Evolutionary conservation across 73 alveolate species (phyloP).

Genomic region (Chromera velia): DNA sequence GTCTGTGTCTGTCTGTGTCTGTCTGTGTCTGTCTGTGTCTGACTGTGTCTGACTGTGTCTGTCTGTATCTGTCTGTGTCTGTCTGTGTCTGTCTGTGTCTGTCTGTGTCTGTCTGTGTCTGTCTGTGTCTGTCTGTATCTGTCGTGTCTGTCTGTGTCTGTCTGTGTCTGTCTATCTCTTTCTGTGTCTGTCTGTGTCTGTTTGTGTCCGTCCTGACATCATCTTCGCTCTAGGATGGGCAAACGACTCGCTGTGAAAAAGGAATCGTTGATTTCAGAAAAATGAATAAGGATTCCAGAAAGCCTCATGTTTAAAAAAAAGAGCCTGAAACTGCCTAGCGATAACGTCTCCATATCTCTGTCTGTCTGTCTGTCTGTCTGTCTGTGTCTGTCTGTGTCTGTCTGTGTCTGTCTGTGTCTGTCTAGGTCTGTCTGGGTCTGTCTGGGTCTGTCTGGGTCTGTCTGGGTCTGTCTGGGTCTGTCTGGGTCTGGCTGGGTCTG

Average conservation of each 20-base stretch:
- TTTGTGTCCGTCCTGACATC: constrained; percentile 3
- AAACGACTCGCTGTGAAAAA: too few species aligned
- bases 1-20: constrained; percentile 14
- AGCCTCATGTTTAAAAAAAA: too few species aligned
- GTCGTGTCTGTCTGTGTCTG: constrained; percentile 6
- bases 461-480: too few species aligned
- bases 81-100: constrained; percentile 9
- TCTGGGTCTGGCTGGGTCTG: too few species aligned
- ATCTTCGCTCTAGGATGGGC: neutral
- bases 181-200: constrained; percentile 12
- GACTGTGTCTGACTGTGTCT: constrained; percentile 2
- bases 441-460: too few species aligned
- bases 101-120: constrained; percentile 10
- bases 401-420: constrained; percentile 9
- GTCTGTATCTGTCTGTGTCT: constrained; percentile 8
- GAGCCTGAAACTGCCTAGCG: too few species aligned
- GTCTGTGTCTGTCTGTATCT: constrained; percentile 5
- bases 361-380: constrained; percentile 6
- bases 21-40: constrained; percentile 9
- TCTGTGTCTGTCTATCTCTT: constrained; percentile 11
- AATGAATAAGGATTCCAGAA: too few species aligned
- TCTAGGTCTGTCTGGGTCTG: too few species aligned
- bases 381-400: constrained; percentile 4
- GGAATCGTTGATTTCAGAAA: too few species aligned
- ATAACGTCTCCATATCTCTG: too few species aligned